Base-by-base conservation (phyloP, 305 asterid species). In the Plantago coronopus region DNA sequence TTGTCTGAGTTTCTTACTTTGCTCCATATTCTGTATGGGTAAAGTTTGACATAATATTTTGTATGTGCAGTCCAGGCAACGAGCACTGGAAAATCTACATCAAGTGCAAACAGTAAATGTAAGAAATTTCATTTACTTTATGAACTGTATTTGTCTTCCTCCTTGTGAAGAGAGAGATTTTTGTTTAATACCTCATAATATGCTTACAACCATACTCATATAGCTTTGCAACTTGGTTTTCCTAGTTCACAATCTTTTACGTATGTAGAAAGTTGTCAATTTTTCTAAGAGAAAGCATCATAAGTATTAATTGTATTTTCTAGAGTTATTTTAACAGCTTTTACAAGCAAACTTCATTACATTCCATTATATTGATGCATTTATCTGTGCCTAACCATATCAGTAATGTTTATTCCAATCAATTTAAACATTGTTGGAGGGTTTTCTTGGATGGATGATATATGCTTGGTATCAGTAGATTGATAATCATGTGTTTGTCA, bases 91-190 rank as follows among this genome's bases (percentile, higher is more conserved):
- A 62, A 94, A 91, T 72, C 76, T 91, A 51, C 91, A 86, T 64
- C 91, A 83, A 79, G 88, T 83, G 96, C 95, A 91, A 84, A 80
- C 85, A 69, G 88, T 88, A 67, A 85, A 86, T 75, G 97, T 90
- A 87, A 78, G 95, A 44, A 67, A 38, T 57, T 17, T 54, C 31
- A 22, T 47, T 55, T 34, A 27, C 49, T 38, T 11, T 46, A 29
- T 48, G 19, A 61, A 50, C 54, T 62, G 60, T 59, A 23, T 56
- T 34, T 49, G 42, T 23, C 56, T 50, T 46, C 55, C 27, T 48
- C 29, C 17, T 54, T 50, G 48, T 54, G 22, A 31, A 19, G 29
- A 66, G 69, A 42, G 65, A 50, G 65, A 59, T 59, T 40, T 42
- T 7, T 56, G 27, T 29, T 25, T 20, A n/a, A 6, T 17, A 17